Base-by-base conservation (phyloP, 192 early-diverging fungal species). In the Coemansia sp. region DNA sequence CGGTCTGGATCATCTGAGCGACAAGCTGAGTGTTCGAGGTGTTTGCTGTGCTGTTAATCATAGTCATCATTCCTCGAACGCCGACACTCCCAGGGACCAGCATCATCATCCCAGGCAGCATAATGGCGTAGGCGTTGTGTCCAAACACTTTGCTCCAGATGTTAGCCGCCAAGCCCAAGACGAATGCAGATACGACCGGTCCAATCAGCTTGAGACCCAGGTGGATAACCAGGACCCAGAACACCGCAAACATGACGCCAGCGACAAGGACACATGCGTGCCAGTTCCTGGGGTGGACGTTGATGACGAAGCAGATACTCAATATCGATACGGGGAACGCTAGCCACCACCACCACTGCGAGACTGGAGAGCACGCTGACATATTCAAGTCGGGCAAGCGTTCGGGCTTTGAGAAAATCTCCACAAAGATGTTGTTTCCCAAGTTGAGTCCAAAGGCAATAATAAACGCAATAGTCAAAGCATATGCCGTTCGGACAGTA, bases 41-140 rank as follows among this genome's bases (percentile, higher is more conserved):
- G 11, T 59, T 62, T 29, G 51, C 73, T 9, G 80, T 62, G n/a
- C 74, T 58, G 55, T 61, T 82, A 38, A 91, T 81, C 62, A 93
- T 86, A 0, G 86, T 82, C 61, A 92, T 72, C 12, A 81, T 85
- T 17, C 74, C 76, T 19, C 84, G 65, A 0, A 93, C 89, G 51
- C 91, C 91, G 15, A 93, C 69, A 69, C 85, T 87, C 41, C 93
- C 93, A 7, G 92, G 94, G 0, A 93, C 92, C 45, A 94, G 77
- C 31, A 94, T 69, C 46, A 94, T 74, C n/a, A 94, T 90, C 19
- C 92, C 93, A 20, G 89, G 86, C n/a, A 95, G 76, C 59, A 95
- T 85, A 2, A 88, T 89, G 7, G 88, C 90, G 69, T 78, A 95
- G 85, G 39, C 89, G 86, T 34, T 90, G 70, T 61, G 85, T 70